Evolutionary conservation across 1,284 basidiomycete genomes (phyloP).

Genomic region (Marasmius tenuissimus): DNA sequence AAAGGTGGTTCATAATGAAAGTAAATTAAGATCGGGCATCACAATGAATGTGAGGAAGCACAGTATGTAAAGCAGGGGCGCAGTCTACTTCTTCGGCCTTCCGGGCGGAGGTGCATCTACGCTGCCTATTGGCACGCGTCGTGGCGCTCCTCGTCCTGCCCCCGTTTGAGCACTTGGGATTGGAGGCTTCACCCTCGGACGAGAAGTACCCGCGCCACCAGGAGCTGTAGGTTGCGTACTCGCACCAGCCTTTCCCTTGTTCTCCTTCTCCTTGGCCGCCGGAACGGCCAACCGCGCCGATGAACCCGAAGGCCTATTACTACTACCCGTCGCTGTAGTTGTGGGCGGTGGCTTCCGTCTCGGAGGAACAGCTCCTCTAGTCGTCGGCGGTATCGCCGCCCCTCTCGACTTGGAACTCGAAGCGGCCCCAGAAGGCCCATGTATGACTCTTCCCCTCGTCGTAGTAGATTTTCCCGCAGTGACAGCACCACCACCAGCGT

Average conservation of each 20-base stretch:
- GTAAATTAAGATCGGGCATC: too few relatives aligned
- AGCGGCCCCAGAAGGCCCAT: slow-evolving; percentile 8
- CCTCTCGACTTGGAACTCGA: slow-evolving; percentile 12
- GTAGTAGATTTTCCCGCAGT: slow-evolving; percentile 15
- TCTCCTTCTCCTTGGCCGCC: slow-evolving; percentile 39
- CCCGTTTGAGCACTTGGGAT: slow-evolving; percentile 13
- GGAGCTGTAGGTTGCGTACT: background rate
- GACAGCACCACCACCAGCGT: slow-evolving; percentile 11
- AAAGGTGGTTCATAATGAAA: background rate
- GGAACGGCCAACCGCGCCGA: too few relatives aligned
- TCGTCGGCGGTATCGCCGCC: background rate
- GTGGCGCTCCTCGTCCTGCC: slow-evolving; percentile 41
- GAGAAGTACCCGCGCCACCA: background rate
- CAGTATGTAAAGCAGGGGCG: background rate
- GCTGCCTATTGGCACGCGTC: slow-evolving; percentile 59
- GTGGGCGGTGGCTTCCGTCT: slow-evolving; percentile 4
- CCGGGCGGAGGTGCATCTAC: slow-evolving; percentile 49
- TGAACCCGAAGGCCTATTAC: too few relatives aligned
- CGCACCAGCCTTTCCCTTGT: slow-evolving; percentile 24
- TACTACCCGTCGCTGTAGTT: background rate
- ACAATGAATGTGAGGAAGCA: too few relatives aligned
- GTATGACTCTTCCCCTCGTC: slow-evolving; percentile 22
- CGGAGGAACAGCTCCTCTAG: background rate
- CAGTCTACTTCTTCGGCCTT: slow-evolving; percentile 30
- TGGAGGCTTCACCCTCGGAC: background rate